These are phyloP conservation scores for Leccinum variicolor DNA, from an alignment of 768 basidiomycete species.

Conservation along the genomic window DNA sequence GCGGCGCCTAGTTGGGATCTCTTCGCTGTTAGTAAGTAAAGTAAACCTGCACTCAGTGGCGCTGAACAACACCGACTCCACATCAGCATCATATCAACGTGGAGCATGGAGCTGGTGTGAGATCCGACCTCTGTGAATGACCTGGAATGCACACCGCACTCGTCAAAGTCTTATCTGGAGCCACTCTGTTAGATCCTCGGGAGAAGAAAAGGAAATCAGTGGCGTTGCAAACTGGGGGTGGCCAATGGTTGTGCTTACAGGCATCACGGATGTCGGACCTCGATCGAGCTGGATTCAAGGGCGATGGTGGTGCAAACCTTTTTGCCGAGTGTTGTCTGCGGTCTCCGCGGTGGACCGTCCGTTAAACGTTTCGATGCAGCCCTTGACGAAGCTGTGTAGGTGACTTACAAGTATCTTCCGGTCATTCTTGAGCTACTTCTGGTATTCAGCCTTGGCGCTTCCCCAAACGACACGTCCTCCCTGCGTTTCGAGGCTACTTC, in stretches of 20 bases:
- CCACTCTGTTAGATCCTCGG: neutral
- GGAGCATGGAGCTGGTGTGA: neutral
- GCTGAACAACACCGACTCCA: neutral
- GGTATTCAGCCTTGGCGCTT: neutral
- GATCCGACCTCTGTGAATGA: neutral
- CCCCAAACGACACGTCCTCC: neutral
- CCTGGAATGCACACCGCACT: neutral
- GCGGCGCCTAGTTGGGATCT: neutral
- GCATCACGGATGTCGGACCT: neutral
- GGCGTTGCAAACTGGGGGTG: neutral
- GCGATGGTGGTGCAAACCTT: neutral
- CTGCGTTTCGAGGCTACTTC: neutral
- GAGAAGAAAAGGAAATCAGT: neutral
- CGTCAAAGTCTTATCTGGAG: neutral
- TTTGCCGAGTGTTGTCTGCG: neutral
- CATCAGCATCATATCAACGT: neutral
- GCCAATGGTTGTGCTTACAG: neutral
- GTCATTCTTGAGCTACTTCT: neutral
- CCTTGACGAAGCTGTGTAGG: neutral
- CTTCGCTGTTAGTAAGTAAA: neutral
- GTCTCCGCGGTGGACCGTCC: neutral
- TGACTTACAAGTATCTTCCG: neutral
- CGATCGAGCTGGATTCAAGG: neutral
- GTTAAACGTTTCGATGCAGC: neutral
- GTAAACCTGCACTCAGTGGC: neutral